A percentile compares a stretch with the other conserved stretches of the same genome.
Conservation (phyloP, 148 eudicot genomes). For the Spergularia bocconei region DNA sequence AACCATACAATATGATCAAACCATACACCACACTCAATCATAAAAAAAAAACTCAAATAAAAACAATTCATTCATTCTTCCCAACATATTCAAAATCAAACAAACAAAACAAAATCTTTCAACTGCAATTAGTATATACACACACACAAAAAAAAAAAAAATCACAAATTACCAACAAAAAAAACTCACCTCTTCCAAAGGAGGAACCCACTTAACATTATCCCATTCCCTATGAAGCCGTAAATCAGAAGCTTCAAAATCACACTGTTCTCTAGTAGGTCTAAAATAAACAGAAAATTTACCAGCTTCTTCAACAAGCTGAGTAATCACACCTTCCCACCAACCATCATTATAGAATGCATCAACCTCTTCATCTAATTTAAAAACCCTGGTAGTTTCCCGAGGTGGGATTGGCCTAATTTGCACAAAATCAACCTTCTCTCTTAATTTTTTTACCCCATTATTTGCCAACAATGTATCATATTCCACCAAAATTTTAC, state of each 20-base stretch:
- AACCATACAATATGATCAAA: neutral
- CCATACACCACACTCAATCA: neutral
- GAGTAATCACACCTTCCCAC: conserved; percentile 90
- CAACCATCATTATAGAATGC: conserved; percentile 72
- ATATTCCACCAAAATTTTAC: conserved; percentile 51
- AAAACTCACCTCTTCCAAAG: conserved; percentile 35
- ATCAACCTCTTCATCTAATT: conserved; percentile 69
- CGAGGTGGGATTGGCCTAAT: conserved; percentile 66
- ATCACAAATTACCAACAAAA: neutral
- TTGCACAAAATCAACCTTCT: conserved; percentile 59
- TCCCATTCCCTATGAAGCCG: conserved; percentile 86
- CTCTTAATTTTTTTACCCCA: conserved; percentile 41
- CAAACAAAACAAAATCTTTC: neutral
- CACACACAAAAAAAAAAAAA: neutral
- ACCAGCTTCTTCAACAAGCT: conserved; percentile 26
- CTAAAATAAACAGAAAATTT: conserved; percentile 61
- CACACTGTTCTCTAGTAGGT: conserved; percentile 55
- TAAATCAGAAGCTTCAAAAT: conserved; percentile 37
- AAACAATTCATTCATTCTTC: neutral
- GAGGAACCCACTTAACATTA: conserved; percentile 64
- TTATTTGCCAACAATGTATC: conserved; percentile 43
- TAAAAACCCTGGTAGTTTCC: conserved; percentile 36
- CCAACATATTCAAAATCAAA: neutral
- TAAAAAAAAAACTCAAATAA: neutral
- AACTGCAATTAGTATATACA: neutral